Percentiles rank a stretch among this genome's conserved stretches.
phyloP scores from a whole-genome alignment of 2,329 filamentous ascomycete species.

The Xylaria sp. region DNA sequence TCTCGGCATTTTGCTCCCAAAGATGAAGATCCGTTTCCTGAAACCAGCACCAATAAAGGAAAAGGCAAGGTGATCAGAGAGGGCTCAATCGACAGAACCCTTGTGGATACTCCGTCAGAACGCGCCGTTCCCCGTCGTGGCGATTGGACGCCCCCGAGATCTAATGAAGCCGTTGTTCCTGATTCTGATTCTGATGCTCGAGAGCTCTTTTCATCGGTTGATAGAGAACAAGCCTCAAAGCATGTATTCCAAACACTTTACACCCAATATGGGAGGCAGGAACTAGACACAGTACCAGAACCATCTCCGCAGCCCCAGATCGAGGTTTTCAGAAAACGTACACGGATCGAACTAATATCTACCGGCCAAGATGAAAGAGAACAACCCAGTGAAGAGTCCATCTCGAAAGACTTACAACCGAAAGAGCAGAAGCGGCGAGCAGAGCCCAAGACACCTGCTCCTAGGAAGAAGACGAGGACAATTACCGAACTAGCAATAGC shows the following conservation, averaged over 20 bases:
- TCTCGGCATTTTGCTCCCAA: slow-evolving; percentile 45
- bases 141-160: slow-evolving; percentile 75
- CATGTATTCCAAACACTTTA: slow-evolving; percentile 59
- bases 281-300: slow-evolving; percentile 30
- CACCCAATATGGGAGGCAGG: slow-evolving; percentile 55
- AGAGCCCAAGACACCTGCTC: slow-evolving; percentile 61
- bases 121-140: slow-evolving; percentile 65
- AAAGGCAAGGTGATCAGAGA: neutral
- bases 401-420: slow-evolving; percentile 32
- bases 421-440: slow-evolving; percentile 46
- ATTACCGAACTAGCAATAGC: slow-evolving; percentile 83
- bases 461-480: slow-evolving; percentile 77
- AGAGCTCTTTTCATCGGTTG: slow-evolving; percentile 49
- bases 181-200: slow-evolving; percentile 49
- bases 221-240: slow-evolving; percentile 34
- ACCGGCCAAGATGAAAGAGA: slow-evolving; percentile 45
- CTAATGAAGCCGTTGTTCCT: slow-evolving; percentile 50
- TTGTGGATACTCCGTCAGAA: slow-evolving; percentile 45
- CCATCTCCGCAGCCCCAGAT: slow-evolving; percentile 29
- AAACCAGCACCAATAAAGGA: neutral
- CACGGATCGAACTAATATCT: slow-evolving; percentile 63
- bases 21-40: slow-evolving; percentile 28
- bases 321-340: slow-evolving; percentile 64
- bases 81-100: neutral
- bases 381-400: slow-evolving; percentile 47